A percentile compares a stretch with the other conserved stretches of the same genome.
Conservation (phyloP, 176 grass and related monocot genomes). For the Miscanthus lutarioriparius region DNA sequence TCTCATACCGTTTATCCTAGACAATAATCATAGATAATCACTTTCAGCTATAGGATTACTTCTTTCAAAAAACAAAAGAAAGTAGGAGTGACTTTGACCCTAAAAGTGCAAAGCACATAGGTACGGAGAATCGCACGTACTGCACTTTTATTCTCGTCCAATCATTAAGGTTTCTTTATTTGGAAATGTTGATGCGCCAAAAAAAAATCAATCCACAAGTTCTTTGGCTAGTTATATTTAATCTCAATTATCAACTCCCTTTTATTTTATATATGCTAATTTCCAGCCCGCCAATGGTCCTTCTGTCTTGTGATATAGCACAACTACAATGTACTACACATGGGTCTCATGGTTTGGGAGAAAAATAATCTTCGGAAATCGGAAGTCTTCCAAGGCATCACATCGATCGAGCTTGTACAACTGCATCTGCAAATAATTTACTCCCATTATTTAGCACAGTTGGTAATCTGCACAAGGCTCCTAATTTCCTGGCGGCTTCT, state of each 20-base stretch:
- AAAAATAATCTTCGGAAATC: neutral
- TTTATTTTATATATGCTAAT: neutral
- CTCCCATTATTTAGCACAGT: slow-evolving; percentile 14
- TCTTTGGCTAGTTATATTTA: neutral
- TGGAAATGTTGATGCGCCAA: neutral
- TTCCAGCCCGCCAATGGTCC: slow-evolving; percentile 4
- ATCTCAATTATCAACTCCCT: neutral
- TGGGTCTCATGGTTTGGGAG: neutral
- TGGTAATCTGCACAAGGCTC: slow-evolving; percentile 26
- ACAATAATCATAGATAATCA: neutral
- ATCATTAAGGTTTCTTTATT: neutral
- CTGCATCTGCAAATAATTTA: slow-evolving; percentile 23
- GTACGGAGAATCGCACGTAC: neutral
- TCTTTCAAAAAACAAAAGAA: neutral
- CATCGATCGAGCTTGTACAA: neutral
- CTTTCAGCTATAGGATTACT: neutral
- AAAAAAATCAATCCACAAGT: slow-evolving; percentile 1
- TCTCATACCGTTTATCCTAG: no score
- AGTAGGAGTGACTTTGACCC: neutral
- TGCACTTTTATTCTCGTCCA: neutral
- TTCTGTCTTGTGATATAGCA: neutral
- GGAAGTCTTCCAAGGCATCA: neutral
- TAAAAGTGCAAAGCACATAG: neutral
- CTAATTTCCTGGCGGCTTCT: slow-evolving; percentile 1
- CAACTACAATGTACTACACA: neutral